These are phyloP conservation scores for Cucurbita ficifolia DNA, from an alignment of 306 rosid species.

Conservation along the genomic window DNA sequence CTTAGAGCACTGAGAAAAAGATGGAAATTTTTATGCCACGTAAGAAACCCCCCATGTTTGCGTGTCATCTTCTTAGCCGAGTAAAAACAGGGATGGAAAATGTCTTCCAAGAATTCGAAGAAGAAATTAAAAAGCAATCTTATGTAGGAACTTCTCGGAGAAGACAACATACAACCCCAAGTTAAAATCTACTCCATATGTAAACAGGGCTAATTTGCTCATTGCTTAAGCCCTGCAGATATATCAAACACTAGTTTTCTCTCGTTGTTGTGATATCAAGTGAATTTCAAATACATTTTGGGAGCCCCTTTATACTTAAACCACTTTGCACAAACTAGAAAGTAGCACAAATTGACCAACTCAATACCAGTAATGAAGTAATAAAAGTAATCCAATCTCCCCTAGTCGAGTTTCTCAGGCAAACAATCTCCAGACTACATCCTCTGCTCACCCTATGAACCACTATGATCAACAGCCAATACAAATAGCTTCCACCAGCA, in stretches of 20 bases:
- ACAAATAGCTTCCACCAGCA: constrained; percentile 59
- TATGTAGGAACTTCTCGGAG: no score
- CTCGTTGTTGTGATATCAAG: constrained; percentile 11
- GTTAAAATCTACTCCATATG: no score
- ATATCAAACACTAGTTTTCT: constrained; percentile 18
- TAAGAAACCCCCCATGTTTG: no score
- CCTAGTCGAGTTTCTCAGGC: constrained; percentile 74
- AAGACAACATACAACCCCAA: no score
- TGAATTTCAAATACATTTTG: constrained; percentile 16
- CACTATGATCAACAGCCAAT: constrained; percentile 32
- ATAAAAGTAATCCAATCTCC: constrained; percentile 65
- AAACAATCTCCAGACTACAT: constrained; percentile 49
- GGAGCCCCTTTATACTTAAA: constrained; percentile 37
- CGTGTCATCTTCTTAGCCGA: no score
- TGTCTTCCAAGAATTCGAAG: no score
- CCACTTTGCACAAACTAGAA: constrained; percentile 47
- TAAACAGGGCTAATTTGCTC: neutral
- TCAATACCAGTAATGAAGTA: constrained; percentile 39
- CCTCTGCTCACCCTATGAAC: constrained; percentile 28
- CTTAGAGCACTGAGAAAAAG: no score
- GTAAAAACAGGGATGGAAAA: no score
- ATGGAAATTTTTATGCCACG: no score
- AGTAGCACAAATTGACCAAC: constrained; percentile 42
- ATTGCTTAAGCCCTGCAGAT: neutral
- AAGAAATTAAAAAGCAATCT: no score